Evolutionary conservation across 2,329 filamentous ascomycete species (phyloP), one percentile per base, ranked within the genome.

Genomic region (Endocalyx cinctus): DNA sequence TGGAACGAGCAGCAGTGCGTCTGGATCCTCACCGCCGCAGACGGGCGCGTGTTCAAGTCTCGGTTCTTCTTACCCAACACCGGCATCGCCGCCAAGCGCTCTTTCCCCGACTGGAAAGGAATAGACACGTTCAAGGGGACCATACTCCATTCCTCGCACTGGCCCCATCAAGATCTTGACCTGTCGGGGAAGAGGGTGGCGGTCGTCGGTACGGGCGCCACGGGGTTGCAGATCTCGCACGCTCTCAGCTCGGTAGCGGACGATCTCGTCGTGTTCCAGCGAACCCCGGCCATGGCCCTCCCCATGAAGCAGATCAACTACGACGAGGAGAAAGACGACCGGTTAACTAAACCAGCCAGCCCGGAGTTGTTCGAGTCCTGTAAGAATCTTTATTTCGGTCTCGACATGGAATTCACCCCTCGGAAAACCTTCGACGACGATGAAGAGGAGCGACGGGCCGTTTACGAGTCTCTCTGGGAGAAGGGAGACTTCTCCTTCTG

Each of bases 21-120:
- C 22, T 77, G 73, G 72, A 56, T 49, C 0, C 46, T 76, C 11
- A 54, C 40, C 6, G 69, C 66, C 0, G 57, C 58, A 7, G 59
- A 60, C 18, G 69, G 68, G 4, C 41, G 44, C 11, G 45, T 22
- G 1, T 63, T 60, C 12, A 60, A 53, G 8, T 51, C 59, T n/a
- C 62, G 56, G 12, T 74, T 61, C 42, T 54, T 76, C 3, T 43
- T 76, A 16, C 51, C 63, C 7, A 62, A 62, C 8, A 64, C 64
- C 2, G 72, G 73, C 0, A 67, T 69, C 29, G 57, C 64, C 0
- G 57, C 62, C 10, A 86, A 67, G 44, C 52, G 56, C 1, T 58
- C 69, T 33, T 55, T 65, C 22, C 66, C 68, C 0, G 48, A 56
- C 8, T 45, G 46, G 23, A 20, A 31, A 5, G 43, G 43, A 2